phyloP scores from a whole-genome alignment of 108 stramenopile genomes.

The Seminavis robusta region DNA sequence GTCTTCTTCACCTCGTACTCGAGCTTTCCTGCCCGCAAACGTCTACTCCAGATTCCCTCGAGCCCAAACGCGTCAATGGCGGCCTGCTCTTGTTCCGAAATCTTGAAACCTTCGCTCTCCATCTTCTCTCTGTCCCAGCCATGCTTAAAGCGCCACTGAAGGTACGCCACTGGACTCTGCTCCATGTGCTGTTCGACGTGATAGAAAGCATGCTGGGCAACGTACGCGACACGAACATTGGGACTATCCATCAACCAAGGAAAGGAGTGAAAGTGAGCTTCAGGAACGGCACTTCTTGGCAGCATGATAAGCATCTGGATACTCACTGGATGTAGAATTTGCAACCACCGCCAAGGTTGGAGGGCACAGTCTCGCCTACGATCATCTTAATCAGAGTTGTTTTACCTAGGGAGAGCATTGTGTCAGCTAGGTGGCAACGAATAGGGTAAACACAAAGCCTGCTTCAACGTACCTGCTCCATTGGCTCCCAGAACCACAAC shows the following conservation, averaged over 20 bases:
- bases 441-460: not conserved
- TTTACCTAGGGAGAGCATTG: constrained; percentile 45
- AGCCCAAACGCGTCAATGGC: constrained; percentile 86
- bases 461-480: constrained; percentile 7
- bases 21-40: constrained; percentile 79
- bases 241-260: not conserved
- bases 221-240: constrained; percentile 93
- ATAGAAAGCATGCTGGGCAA: constrained; percentile 94
- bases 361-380: constrained; percentile 86
- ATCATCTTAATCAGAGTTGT: constrained; percentile 93
- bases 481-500: constrained; percentile 69
- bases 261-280: constrained; percentile 38
- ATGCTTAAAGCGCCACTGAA: constrained; percentile 97
- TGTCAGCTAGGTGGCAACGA: not conserved
- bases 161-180: constrained; percentile 87
- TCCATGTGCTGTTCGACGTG: constrained; percentile 96
- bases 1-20: constrained; percentile 95
- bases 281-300: no score
- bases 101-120: constrained; percentile 81
- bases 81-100: constrained; percentile 89
- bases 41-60: constrained; percentile 93
- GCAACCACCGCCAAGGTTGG: constrained; percentile 60
- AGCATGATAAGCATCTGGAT: no score
- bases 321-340: constrained; percentile 85
- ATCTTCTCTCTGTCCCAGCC: constrained; percentile 88